Base-by-base conservation (phyloP, 2,329 filamentous ascomycete genomes). In the Corynespora cassiicola region DNA sequence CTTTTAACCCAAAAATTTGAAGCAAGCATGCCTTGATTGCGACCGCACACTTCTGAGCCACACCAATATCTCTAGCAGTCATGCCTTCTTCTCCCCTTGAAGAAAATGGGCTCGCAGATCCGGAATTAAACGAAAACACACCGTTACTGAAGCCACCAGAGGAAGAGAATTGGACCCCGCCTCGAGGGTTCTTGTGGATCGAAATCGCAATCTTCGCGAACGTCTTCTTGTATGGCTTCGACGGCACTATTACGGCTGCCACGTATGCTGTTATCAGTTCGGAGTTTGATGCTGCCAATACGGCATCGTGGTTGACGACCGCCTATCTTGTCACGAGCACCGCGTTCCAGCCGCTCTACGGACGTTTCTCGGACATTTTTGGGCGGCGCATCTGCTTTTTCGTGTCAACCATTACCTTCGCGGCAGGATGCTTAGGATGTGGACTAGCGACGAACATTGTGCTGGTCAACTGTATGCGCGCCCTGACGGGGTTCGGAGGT, bases 161-260 rank as follows among this genome's bases (percentile, higher is more conserved):
- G 8, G 47, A 52, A 27, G 34, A 48, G 6, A 45, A 49, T 18
- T 58, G 54, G 54, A 46, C 29, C 7, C 47, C 52, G 16, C 54
- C 54, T 11, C 44, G 43, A 9, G 39, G 38, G 6, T 58, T 58
- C 40, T 15, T 54, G 15, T 52, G 45, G 47, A 54, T 58, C 29
- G 52, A 58, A 27, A 15, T 49, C 7, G 74, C 81, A 19, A 82
- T 85, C 52, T 82, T 84, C 71, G 74, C 77, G 27, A 85, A 85
- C 45, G 81, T 85, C 6, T 85, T 86, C 42, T 73, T 86, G 7
- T 79, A 78, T 17, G 81, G 80, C 2, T 73, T 74, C 42, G 70
- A 75, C 33, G 64, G 68, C 10, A 74, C 72, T 2, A 70, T 75
- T 37, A 75, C 69, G 4, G 71, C 71, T 0, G 68, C 72, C 3